Conservation (phyloP, 805 yeast species). For the Yarrowia bubula region DNA sequence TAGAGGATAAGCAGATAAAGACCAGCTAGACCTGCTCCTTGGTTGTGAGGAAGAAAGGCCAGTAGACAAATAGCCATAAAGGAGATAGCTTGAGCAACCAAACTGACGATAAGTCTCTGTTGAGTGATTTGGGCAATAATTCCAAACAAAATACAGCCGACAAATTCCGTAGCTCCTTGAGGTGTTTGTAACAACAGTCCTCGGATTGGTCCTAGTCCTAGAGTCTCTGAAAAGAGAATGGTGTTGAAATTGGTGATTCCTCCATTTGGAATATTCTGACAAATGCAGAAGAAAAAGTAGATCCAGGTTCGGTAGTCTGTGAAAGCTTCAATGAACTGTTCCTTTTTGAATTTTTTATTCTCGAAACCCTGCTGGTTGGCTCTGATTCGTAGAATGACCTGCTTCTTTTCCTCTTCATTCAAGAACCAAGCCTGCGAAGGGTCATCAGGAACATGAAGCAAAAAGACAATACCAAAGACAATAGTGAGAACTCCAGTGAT, state of each 20-base stretch:
- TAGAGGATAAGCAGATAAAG: constrained; percentile 42
- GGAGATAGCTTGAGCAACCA: constrained; percentile 51
- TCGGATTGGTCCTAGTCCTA: background rate
- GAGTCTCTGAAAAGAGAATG: constrained; percentile 41
- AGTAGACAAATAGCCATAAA: constrained; percentile 46
- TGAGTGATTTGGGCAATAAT: constrained; percentile 28
- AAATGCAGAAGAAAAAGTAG: constrained; percentile 43
- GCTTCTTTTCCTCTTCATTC: constrained; percentile 47
- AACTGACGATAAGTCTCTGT: constrained; percentile 40
- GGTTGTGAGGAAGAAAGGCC: constrained; percentile 43
- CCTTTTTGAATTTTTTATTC: constrained; percentile 49
- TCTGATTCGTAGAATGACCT: constrained; percentile 53
- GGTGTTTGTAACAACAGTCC: constrained; percentile 40
- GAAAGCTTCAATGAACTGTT: constrained; percentile 53
- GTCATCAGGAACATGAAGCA: constrained; percentile 48
- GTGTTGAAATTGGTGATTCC: constrained; percentile 51
- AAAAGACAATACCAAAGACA: constrained; percentile 36
- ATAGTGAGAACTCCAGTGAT: constrained; percentile 58
- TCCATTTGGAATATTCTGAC: constrained; percentile 51
- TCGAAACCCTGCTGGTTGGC: constrained; percentile 58
- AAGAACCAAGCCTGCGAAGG: constrained; percentile 52
- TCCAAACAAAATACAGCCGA: constrained; percentile 30
- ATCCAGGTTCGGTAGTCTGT: constrained; percentile 52
- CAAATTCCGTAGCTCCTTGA: constrained; percentile 41
- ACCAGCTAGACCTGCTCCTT: constrained; percentile 44